phyloP scores from a whole-genome alignment of 352 stramenopile genomes.

The Phytophthora syringae region DNA sequence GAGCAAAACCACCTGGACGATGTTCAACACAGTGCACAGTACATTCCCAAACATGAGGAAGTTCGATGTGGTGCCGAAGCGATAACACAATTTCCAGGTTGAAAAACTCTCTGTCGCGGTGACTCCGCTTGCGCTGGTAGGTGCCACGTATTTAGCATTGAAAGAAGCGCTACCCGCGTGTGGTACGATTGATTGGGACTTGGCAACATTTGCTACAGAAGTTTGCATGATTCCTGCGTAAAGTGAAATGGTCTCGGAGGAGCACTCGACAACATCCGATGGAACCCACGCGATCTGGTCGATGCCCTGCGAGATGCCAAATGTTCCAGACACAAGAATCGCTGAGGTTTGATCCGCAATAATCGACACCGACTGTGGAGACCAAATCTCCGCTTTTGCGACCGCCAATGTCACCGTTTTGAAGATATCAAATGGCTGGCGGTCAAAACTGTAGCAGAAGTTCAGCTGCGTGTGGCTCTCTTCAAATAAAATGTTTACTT shows the following conservation, averaged over 20 bases:
- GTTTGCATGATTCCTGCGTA: conserved; percentile 56
- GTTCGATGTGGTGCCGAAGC: conserved; percentile 55
- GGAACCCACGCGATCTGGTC: conserved; percentile 74
- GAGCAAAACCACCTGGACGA: conserved; percentile 50
- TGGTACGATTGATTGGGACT: conserved; percentile 41
- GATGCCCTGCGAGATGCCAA: conserved; percentile 60
- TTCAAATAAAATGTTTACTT: conserved; percentile 39
- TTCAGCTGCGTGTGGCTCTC: conserved; percentile 43
- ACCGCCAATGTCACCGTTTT: conserved; percentile 38
- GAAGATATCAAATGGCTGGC: conserved; percentile 66
- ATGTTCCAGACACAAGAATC: conserved; percentile 56
- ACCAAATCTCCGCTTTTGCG: conserved; percentile 60
- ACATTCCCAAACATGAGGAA: conserved; percentile 75
- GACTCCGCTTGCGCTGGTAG: conserved; percentile 10
- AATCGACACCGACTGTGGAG: conserved; percentile 50
- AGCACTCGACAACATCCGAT: conserved; percentile 48
- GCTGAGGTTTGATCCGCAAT: conserved; percentile 51
- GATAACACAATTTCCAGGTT: conserved; percentile 78
- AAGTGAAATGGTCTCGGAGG: conserved; percentile 21
- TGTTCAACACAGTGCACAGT: conserved; percentile 59
- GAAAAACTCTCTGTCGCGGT: conserved; percentile 32
- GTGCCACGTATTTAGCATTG: conserved; percentile 48
- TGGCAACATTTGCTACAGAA: conserved; percentile 32
- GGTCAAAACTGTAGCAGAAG: conserved; percentile 73
- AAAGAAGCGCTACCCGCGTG: conserved; percentile 44